Base-by-base conservation (phyloP, 495 filamentous ascomycete species). In the Aspergillus steynii region DNA sequence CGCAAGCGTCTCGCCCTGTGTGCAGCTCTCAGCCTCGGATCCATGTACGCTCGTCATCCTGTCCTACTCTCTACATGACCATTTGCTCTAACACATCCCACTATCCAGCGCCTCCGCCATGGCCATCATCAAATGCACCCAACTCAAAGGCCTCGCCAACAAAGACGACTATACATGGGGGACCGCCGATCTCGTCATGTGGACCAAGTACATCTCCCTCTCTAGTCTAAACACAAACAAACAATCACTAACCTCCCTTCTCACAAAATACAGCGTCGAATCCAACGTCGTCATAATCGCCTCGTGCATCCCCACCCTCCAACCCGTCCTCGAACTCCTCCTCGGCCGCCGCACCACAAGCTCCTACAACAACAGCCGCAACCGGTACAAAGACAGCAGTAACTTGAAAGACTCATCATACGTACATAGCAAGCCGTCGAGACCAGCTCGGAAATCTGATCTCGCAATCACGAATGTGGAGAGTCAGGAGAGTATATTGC, bases 1-100 rank as follows among this genome's bases (percentile, higher is more conserved):
- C 70, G 69, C 65, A 82, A 83, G 66, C 82, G 82, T 64, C 58
- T 83, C 6, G 76, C 73, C 9, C 68, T 85, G 26, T 73, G 70
- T 29, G 57, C 63, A 1, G 74, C 79, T 20, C 65, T 85, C 15
- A 75, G 82, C 1, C 62, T 83, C 47, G 82, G 82, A 27, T 46
- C 64, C 4, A 31, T 68, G 69, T 72, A 62, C 32, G 69, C 62
- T 3, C 2, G 34, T 28, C 8, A 2, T 7, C 8, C 27, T 29
- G 20, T 25, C 51, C 15, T 20, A n/a, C 6, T 10, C 51, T 29
- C 20, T 20, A 20, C 25, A 10, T 47, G 14, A n/a, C 2, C 2
- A 26, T 37, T 29, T 37, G 8, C 10, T 37, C 34, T 10, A 10
- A 25, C 26, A 14, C 56, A 46, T 46, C 50, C 4, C 7, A 10